Evolutionary conservation across 1,284 basidiomycete species (phyloP), one percentile per base, ranked within the genome.

Genomic region (Naganishia albida): DNA sequence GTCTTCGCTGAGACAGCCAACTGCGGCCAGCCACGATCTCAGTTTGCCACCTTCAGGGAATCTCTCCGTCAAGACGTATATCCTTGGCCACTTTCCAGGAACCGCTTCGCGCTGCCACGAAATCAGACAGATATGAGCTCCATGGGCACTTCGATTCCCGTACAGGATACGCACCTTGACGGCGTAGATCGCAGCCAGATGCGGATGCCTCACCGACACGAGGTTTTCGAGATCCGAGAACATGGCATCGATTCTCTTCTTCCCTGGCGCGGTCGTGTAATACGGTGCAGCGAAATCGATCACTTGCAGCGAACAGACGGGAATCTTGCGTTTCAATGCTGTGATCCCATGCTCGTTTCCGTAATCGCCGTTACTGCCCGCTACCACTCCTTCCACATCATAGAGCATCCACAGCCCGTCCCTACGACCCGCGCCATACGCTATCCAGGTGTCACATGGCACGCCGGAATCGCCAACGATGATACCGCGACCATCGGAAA

Each of bases 341-440:
- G 69, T 84, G 85, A 10, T 82, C 80, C 70, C 86, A 84, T 55
- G 60, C 8, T 51, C 30, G 20, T 15, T 48, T 25, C 16, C 57
- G 0, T 62, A 34, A 34, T 18, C 60, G 26, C 23, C 42, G 2
- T 20, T 38, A 8, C 34, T 2, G 18, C 38, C 63, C 62, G 13
- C 34, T 48, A 43, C 52, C 40, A 68, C 64, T 0, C 76, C 77
- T 63, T 80, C 76, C 12, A 75, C 78, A 25, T 71, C 71, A 55
- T 78, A 80, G 7, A 67, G 69, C 12, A 76, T 79, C 78, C 78
- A 80, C 28, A 79, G 63, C 0, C 69, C 63, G 44, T 77, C 75
- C 42, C 65, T 72, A 12, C 68, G 72, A 0, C 75, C 77, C 12
- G 63, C 20, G 6, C 73, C 76, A 54, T 77, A 77, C n/a, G 77